Percentiles rank a stretch among this genome's conserved stretches.
phyloP scores from a whole-genome alignment of 495 filamentous ascomycete genomes.

The Trichoderma reesei region DNA sequence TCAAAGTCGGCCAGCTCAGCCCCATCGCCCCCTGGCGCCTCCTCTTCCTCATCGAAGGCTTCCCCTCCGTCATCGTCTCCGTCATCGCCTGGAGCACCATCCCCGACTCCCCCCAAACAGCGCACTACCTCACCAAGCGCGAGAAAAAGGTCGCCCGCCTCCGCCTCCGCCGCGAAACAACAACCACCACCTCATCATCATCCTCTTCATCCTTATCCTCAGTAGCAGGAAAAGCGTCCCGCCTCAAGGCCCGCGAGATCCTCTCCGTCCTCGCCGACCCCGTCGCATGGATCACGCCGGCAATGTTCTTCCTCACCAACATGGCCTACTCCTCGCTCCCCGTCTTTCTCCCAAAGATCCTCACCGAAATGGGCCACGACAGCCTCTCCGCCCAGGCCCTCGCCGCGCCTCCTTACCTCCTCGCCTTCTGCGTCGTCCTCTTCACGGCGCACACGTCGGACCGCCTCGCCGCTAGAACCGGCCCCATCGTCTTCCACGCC shows the following conservation, averaged over 20 bases:
- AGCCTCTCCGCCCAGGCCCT: constrained; percentile 65
- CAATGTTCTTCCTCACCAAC: constrained; percentile 49
- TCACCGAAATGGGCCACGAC: constrained; percentile 66
- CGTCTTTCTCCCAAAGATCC: constrained; percentile 76
- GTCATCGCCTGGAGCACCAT: constrained; percentile 60
- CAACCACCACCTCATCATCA: too few species aligned
- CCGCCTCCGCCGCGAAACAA: constrained; percentile 38
- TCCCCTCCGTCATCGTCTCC: constrained; percentile 62
- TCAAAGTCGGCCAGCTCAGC: constrained; percentile 45
- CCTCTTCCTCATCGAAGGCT: constrained; percentile 78
- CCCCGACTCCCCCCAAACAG: constrained; percentile 61
- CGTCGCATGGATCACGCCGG: constrained; percentile 57
- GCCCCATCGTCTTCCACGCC: constrained; percentile 53
- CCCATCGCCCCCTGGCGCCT: constrained; percentile 73
- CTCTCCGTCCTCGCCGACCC: constrained; percentile 44
- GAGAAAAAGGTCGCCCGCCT: constrained; percentile 66
- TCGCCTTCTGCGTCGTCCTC: constrained; percentile 64
- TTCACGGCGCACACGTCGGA: constrained; percentile 61
- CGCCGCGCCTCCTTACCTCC: constrained; percentile 68
- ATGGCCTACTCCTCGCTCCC: constrained; percentile 71
- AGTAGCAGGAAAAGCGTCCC: constrained; percentile 42
- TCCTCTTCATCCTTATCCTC: constrained; percentile 14
- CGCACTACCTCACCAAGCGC: constrained; percentile 59
- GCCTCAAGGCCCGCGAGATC: constrained; percentile 32
- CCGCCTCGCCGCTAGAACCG: constrained; percentile 49